Conservation (phyloP, 345 rosid genomes). For the Lumnitzera racemosa region DNA sequence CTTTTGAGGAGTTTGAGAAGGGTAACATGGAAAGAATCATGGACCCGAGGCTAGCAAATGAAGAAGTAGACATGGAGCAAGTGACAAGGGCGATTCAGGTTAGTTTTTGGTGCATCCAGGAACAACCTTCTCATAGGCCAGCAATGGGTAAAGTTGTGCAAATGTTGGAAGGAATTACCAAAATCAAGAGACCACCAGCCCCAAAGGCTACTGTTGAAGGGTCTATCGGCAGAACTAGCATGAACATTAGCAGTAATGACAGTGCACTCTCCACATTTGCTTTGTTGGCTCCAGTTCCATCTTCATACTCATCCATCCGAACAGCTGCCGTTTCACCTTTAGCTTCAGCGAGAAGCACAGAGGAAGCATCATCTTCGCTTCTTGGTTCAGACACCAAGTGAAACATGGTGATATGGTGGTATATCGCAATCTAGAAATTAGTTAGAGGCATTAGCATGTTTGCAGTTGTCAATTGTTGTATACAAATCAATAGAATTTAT, state of each 20-base stretch:
- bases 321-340: slow-evolving; percentile 27
- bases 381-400: slow-evolving; percentile 13
- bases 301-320: slow-evolving; percentile 35
- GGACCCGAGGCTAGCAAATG: slow-evolving; percentile 26
- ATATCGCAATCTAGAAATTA: too few relatives aligned
- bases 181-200: slow-evolving; percentile 30
- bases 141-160: slow-evolving; percentile 46
- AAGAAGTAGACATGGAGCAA: slow-evolving; percentile 30
- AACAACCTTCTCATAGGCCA: slow-evolving; percentile 41
- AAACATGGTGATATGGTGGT: neutral
- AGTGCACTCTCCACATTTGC: slow-evolving; percentile 32
- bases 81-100: slow-evolving; percentile 33
- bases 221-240: slow-evolving; percentile 19
- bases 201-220: slow-evolving; percentile 23
- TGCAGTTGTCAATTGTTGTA: too few relatives aligned
- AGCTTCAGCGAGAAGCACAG: slow-evolving; percentile 21
- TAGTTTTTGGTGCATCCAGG: slow-evolving; percentile 53
- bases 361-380: slow-evolving; percentile 26
- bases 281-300: slow-evolving; percentile 30
- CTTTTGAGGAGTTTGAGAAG: slow-evolving; percentile 31
- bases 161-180: slow-evolving; percentile 41
- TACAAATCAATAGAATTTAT: too few relatives aligned
- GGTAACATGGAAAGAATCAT: slow-evolving; percentile 23
- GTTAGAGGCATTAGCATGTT: too few relatives aligned
- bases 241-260: slow-evolving; percentile 20